These are phyloP conservation scores for Penicillium sp. DNA, from an alignment of 2,329 filamentous ascomycete species.

Conservation along the genomic window DNA sequence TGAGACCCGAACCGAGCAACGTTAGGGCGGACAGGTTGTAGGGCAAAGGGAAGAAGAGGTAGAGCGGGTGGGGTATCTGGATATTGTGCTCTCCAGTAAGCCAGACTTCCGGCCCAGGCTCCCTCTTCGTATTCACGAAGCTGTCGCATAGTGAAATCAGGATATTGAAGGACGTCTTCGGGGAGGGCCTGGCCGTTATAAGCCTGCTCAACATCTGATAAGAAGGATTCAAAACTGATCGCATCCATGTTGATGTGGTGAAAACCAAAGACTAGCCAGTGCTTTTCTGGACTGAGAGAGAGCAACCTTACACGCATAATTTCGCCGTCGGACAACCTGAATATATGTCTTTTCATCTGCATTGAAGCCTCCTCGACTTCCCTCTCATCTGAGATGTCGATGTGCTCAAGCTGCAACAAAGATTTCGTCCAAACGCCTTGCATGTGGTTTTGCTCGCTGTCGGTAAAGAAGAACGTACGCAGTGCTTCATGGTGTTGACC, in stretches of 20 bases:
- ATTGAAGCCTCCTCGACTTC: constrained; percentile 23
- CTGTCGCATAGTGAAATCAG: constrained; percentile 37
- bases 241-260: constrained; percentile 55
- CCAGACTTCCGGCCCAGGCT: constrained; percentile 24
- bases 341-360: constrained; percentile 31
- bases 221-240: constrained; percentile 43
- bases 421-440: constrained; percentile 27
- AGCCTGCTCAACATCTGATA: constrained; percentile 44
- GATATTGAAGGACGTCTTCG: constrained; percentile 31
- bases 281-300: constrained; percentile 18
- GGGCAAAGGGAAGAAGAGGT: constrained; percentile 20
- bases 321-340: constrained; percentile 40
- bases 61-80: constrained; percentile 4
- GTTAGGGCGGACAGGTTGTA: constrained; percentile 6
- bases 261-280: constrained; percentile 44
- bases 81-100: constrained; percentile 20
- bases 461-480: constrained; percentile 31
- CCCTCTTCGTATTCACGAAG: constrained; percentile 27
- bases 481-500: constrained; percentile 33
- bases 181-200: constrained; percentile 37
- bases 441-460: constrained; percentile 12
- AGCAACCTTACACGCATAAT: constrained; percentile 20
- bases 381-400: constrained; percentile 9
- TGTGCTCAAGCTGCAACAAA: constrained; percentile 27
- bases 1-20: constrained; percentile 14